Percentiles rank a stretch among this genome's conserved stretches.
Evolutionary conservation across 768 basidiomycete genomes (phyloP).

Genomic region (Melanogaster broomeanus): DNA sequence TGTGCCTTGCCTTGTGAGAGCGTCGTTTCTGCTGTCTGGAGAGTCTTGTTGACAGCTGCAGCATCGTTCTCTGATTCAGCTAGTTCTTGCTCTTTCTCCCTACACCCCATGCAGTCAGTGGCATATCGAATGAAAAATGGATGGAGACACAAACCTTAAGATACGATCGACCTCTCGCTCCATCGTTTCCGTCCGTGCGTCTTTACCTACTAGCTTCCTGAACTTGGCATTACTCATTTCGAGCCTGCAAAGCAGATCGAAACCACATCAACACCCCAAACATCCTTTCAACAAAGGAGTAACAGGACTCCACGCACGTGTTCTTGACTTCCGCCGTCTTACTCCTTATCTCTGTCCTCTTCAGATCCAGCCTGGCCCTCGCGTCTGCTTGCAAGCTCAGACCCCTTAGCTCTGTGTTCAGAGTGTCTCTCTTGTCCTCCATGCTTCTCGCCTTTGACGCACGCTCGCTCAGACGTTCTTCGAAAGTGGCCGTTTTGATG

Average conservation of each 20-base stretch:
- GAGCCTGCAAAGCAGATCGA: constrained; percentile 46
- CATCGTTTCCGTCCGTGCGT: constrained; percentile 63
- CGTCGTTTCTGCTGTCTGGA: constrained; percentile 66
- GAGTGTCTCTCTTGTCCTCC: constrained; percentile 67
- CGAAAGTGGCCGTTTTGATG: constrained; percentile 61
- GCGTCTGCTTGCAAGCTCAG: constrained; percentile 80
- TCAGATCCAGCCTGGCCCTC: constrained; percentile 77
- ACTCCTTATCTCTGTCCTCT: constrained; percentile 63
- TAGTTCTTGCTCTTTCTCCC: constrained; percentile 69
- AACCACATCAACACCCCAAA: constrained; percentile 3
- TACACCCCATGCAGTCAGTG: constrained; percentile 30
- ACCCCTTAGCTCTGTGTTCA: constrained; percentile 69
- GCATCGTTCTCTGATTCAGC: constrained; percentile 32
- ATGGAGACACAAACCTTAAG: constrained; percentile 48
- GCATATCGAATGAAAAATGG: background rate
- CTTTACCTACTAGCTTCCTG: constrained; percentile 61
- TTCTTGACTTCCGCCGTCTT: constrained; percentile 68
- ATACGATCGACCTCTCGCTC: constrained; percentile 70
- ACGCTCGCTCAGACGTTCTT: constrained; percentile 61
- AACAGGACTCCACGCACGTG: constrained; percentile 48
- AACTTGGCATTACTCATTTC: constrained; percentile 61
- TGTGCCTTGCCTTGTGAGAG: constrained; percentile 61
- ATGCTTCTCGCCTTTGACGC: constrained; percentile 52
- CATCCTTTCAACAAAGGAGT: background rate
- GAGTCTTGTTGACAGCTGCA: constrained; percentile 48